These are phyloP conservation scores for Agaricales sp. DNA, from an alignment of 1,284 basidiomycete genomes.

Conservation along the genomic window DNA sequence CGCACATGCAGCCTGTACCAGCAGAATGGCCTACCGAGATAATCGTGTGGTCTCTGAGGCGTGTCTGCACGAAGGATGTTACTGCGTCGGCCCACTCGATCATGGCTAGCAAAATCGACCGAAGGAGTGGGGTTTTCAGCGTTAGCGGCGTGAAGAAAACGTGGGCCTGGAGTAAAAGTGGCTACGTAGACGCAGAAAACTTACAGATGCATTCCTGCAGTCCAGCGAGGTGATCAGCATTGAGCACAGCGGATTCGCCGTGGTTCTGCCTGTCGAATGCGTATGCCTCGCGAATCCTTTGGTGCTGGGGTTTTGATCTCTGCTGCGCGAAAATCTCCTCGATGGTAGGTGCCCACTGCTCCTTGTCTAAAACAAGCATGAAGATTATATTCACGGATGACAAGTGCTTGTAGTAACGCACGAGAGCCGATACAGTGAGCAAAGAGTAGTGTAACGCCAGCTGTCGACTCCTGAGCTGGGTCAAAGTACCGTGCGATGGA, in stretches of 20 bases:
- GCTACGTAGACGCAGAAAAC: too few relatives aligned
- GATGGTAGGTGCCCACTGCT: constrained; percentile 39
- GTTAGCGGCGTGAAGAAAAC: too few relatives aligned
- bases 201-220: background rate
- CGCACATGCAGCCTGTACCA: constrained; percentile 31
- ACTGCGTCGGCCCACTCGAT: constrained; percentile 31
- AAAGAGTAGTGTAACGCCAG: constrained; percentile 19
- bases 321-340: constrained; percentile 25
- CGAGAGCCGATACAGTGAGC: constrained; percentile 22
- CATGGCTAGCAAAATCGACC: constrained; percentile 19
- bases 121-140: background rate
- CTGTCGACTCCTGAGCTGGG: constrained; percentile 5
- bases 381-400: background rate
- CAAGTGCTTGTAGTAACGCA: constrained; percentile 18
- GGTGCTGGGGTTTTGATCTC: constrained; percentile 12
- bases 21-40: constrained; percentile 35
- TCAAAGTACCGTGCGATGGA: background rate
- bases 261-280: constrained; percentile 43
- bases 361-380: constrained; percentile 38
- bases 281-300: constrained; percentile 39
- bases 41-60: constrained; percentile 25
- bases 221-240: constrained; percentile 22
- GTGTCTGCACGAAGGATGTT: constrained; percentile 23
- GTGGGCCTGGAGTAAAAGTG: too few relatives aligned
- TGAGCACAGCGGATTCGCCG: constrained; percentile 38